A percentile compares a stretch with the other conserved stretches of the same genome.
Evolutionary conservation across 352 stramenopile genomes (phyloP).

Genomic region (Phytophthora lateralis): DNA sequence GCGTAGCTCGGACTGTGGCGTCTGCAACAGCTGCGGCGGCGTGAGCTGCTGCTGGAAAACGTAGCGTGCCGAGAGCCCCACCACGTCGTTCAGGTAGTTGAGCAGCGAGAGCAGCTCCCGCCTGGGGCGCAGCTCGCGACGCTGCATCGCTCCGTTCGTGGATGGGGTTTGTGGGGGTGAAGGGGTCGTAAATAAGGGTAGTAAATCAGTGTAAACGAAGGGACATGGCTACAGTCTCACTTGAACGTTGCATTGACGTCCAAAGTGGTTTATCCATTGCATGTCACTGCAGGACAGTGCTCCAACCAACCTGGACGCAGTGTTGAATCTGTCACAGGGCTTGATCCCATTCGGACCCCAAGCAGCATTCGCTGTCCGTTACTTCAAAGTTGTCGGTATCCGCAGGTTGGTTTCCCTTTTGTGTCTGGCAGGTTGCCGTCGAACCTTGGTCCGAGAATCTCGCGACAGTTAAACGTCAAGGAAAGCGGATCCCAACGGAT

Average conservation of each 20-base stretch:
- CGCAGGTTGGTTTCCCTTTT: slow-evolving; percentile 12
- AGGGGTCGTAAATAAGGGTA: background rate
- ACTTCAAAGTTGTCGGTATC: slow-evolving; percentile 8
- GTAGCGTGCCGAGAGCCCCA: slow-evolving; percentile 49
- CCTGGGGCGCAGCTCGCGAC: slow-evolving; percentile 17
- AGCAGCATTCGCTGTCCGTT: slow-evolving; percentile 15
- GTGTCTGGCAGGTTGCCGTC: background rate
- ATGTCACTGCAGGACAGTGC: too few species aligned
- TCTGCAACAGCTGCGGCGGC: slow-evolving; percentile 29
- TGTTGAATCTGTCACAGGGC: background rate
- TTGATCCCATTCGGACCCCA: background rate
- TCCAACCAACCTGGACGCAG: background rate
- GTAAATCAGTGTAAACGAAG: background rate
- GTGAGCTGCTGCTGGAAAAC: slow-evolving; percentile 54
- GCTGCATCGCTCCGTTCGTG: slow-evolving; percentile 6
- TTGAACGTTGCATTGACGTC: too few species aligned
- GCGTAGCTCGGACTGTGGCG: slow-evolving; percentile 33
- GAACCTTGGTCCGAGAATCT: background rate
- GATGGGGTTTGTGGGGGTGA: background rate
- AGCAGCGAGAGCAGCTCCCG: slow-evolving; percentile 20
- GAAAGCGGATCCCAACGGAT: background rate
- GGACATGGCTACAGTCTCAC: background rate
- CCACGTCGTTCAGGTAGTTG: slow-evolving; percentile 46
- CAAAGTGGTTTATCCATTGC: too few species aligned
- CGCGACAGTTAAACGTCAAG: slow-evolving; percentile 18